Conservation (phyloP, 202 grass and related monocot genomes). For the Carex arenaria region DNA sequence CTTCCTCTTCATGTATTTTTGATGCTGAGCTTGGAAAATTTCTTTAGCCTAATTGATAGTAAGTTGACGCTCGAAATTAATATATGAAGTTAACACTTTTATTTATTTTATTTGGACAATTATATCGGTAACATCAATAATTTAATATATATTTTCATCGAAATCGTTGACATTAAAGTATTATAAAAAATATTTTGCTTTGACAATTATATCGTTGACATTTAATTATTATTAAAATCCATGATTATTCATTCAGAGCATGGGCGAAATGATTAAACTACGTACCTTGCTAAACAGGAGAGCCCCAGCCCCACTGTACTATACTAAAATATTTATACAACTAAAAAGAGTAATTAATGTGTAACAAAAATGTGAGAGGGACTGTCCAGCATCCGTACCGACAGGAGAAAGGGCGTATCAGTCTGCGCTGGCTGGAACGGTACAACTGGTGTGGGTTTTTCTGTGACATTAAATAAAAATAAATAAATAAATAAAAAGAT, state of each 20-base stretch:
- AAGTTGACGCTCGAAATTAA: neutral
- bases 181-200: neutral
- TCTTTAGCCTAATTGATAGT: neutral
- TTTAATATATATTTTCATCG: neutral
- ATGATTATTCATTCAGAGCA: neutral
- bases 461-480: neutral
- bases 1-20: too few relatives aligned
- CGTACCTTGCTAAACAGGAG: neutral
- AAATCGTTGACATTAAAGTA: neutral
- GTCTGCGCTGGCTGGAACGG: neutral
- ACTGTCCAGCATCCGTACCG: neutral
- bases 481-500: neutral
- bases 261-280: neutral
- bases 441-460: neutral
- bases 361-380: neutral
- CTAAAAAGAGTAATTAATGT: neutral
- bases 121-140: neutral
- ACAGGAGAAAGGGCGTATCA: neutral
- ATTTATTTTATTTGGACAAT: neutral
- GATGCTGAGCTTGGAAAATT: neutral
- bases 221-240: too few relatives aligned
- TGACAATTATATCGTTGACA: too few relatives aligned
- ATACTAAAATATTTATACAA: neutral
- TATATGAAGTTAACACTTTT: neutral
- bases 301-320: neutral